Percentiles rank a stretch among this genome's conserved stretches.
Conservation (phyloP, 1,139 yeast species). For the Yamadazyma spencermartinsiae region DNA sequence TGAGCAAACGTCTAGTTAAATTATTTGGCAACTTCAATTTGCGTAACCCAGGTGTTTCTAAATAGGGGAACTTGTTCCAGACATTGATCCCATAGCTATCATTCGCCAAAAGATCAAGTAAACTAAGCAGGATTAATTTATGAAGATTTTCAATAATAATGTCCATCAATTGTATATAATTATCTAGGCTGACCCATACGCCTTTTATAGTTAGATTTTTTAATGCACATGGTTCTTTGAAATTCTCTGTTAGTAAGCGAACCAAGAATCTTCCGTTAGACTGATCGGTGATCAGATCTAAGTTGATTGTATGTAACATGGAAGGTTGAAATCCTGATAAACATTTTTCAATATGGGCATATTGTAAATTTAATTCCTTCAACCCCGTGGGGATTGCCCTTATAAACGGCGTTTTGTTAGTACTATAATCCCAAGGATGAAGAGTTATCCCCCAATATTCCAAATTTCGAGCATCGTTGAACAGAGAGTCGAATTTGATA, state of each 20-base stretch:
- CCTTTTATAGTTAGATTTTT: neutral
- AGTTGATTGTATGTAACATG: conserved; percentile 1
- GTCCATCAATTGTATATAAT: neutral
- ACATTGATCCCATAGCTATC: too few species aligned
- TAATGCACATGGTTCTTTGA: neutral
- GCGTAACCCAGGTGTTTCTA: neutral
- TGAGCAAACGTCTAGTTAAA: too few species aligned
- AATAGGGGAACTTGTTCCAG: too few species aligned
- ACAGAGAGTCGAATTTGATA: conserved; percentile 11
- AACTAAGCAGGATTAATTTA: too few species aligned
- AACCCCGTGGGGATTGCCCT: too few species aligned
- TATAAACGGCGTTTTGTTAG: too few species aligned
- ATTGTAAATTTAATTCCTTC: too few species aligned
- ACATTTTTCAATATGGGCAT: too few species aligned
- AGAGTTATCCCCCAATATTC: conserved; percentile 15
- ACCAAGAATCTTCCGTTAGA: conserved; percentile 14
- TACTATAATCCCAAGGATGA: conserved; percentile 18
- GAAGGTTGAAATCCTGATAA: too few species aligned
- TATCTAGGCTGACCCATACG: neutral
- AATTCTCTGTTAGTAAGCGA: conserved; percentile 12
- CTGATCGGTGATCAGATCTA: conserved; percentile 18
- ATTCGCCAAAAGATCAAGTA: too few species aligned
- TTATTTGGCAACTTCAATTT: too few species aligned
- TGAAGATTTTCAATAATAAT: too few species aligned
- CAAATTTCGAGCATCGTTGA: conserved; percentile 2